A percentile compares a stretch with the other conserved stretches of the same genome.
Conservation (phyloP, 1,284 basidiomycete species). For the Puccinia novopanici region DNA sequence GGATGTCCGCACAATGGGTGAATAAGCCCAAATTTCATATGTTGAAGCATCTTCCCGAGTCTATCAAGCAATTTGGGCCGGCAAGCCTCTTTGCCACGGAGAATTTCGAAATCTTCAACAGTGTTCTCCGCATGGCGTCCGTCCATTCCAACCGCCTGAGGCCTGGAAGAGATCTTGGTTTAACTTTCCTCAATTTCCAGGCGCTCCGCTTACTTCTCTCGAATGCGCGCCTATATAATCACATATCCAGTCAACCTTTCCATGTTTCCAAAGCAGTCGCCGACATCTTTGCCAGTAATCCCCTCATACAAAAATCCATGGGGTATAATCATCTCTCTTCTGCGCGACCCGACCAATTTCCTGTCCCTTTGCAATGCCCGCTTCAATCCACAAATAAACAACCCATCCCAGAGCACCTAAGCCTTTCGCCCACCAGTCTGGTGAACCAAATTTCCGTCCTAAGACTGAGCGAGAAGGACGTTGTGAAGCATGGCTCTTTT, state of each 20-base stretch:
- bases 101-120: neutral
- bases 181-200: neutral
- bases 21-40: constrained; percentile 61
- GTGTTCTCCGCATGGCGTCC: no score
- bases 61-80: constrained; percentile 40
- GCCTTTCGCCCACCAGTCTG: no score
- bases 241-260: neutral
- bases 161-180: neutral
- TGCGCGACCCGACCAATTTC: neutral
- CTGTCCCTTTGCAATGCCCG: no score
- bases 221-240: neutral
- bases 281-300: neutral
- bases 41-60: constrained; percentile 53
- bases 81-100: neutral
- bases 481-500: no score
- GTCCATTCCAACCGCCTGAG: neutral
- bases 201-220: neutral
- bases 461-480: no score
- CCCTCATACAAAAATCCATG: neutral
- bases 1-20: constrained; percentile 59
- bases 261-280: neutral
- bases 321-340: neutral
- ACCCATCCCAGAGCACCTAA: no score
- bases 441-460: no score
- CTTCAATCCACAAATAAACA: no score